Evolutionary conservation across 176 grass and related monocot species (phyloP).

Genomic region (Carex cristatella): DNA sequence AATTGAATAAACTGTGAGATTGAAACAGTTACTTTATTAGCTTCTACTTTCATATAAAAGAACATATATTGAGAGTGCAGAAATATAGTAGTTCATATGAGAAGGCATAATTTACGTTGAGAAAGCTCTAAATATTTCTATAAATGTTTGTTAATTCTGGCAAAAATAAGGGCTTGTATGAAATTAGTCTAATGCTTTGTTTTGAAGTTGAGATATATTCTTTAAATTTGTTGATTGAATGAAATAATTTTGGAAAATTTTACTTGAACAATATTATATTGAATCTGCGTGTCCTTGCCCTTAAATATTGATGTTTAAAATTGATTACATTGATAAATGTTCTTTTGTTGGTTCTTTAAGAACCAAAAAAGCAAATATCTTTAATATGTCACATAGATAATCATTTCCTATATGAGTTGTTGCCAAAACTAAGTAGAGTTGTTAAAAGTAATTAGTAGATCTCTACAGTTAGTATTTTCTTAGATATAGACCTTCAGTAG

Average conservation of each 20-base stretch:
- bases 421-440: not conserved
- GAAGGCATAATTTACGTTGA: not conserved
- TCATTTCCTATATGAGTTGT: not conserved
- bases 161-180: not conserved
- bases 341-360: not conserved
- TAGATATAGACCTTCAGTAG: not conserved
- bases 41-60: not conserved
- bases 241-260: not conserved
- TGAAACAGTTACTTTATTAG: not conserved
- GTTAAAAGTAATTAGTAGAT: not conserved
- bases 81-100: not conserved
- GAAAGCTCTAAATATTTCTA: not conserved
- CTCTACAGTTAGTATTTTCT: not conserved
- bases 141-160: not conserved
- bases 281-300: not conserved
- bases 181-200: not conserved
- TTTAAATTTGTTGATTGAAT: not conserved
- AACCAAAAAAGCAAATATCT: not conserved
- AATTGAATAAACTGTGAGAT: conserved; percentile 1
- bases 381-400: not conserved
- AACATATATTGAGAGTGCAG: not conserved
- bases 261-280: not conserved
- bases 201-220: not conserved
- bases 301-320: not conserved
- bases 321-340: not conserved